A percentile compares a stretch with the other conserved stretches of the same genome.
These are phyloP conservation scores for Blastomyces percursus DNA, from an alignment of 2,329 filamentous ascomycete species.

Conservation along the genomic window DNA sequence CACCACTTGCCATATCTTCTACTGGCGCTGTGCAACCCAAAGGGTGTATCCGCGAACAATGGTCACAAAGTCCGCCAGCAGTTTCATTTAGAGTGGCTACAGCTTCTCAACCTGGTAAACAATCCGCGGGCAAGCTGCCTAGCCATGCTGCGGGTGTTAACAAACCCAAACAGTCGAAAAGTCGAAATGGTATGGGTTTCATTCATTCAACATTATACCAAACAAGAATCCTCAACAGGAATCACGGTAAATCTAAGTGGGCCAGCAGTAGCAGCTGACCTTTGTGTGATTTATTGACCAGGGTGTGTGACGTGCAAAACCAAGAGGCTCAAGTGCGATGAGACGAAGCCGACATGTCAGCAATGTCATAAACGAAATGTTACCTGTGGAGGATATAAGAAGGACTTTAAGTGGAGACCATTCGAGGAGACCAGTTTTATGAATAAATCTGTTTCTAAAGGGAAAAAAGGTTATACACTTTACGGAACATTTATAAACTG, in stretches of 20 bases:
- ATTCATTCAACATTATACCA: constrained; percentile 10
- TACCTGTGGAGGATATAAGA: constrained; percentile 59
- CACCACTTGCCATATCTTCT: not conserved
- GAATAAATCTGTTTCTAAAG: constrained; percentile 28
- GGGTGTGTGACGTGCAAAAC: constrained; percentile 64
- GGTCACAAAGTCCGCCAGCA: not conserved
- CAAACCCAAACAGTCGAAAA: constrained; percentile 64
- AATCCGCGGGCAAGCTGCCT: constrained; percentile 15
- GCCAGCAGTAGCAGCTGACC: not conserved
- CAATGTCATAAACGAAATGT: constrained; percentile 57
- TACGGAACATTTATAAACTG: not conserved
- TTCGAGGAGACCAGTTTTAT: constrained; percentile 53
- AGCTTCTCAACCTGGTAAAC: constrained; percentile 19
- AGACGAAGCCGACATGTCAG: constrained; percentile 56
- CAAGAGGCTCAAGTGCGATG: constrained; percentile 63
- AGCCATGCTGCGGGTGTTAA: constrained; percentile 17
- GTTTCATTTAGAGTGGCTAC: constrained; percentile 8
- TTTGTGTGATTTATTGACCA: constrained; percentile 24
- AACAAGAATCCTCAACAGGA: constrained; percentile 7
- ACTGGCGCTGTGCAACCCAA: not conserved
- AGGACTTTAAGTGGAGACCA: constrained; percentile 63
- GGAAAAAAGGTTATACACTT: constrained; percentile 36
- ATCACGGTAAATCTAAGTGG: not conserved
- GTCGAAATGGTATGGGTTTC: constrained; percentile 54
- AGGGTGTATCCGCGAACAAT: not conserved